phyloP scores from a whole-genome alignment of 176 grass and related monocot genomes.

The Miscanthus lutarioriparius region DNA sequence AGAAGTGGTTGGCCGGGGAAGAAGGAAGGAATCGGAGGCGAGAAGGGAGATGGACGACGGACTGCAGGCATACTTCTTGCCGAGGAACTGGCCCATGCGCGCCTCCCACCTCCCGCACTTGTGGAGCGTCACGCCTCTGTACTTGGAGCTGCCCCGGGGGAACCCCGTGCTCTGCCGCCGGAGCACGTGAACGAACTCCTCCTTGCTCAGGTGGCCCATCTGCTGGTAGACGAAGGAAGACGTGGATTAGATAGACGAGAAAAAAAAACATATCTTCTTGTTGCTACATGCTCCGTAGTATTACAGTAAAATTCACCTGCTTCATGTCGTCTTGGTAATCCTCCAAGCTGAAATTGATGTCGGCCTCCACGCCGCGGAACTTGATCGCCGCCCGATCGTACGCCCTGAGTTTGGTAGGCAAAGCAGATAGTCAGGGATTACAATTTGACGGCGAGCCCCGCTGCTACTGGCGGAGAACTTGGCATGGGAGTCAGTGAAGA shows the following conservation, averaged over 20 bases:
- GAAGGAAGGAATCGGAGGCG: not conserved
- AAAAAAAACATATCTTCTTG: not conserved
- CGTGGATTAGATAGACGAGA: not conserved
- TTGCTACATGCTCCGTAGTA: too few species aligned
- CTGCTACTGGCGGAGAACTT: constrained; percentile 5
- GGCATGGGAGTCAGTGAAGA: not conserved
- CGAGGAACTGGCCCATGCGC: constrained; percentile 93
- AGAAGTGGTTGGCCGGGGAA: not conserved
- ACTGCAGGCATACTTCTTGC: constrained; percentile 71
- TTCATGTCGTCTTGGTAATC: constrained; percentile 97
- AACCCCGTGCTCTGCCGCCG: constrained; percentile 88
- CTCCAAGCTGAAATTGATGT: constrained; percentile 92
- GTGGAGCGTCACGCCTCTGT: constrained; percentile 90
- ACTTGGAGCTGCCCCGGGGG: constrained; percentile 95
- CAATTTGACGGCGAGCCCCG: not conserved
- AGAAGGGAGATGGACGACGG: too few species aligned
- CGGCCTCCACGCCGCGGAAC: constrained; percentile 89
- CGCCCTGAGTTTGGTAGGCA: constrained; percentile 44
- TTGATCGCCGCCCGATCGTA: constrained; percentile 98
- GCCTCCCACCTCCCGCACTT: constrained; percentile 99
- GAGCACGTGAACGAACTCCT: constrained; percentile 98
- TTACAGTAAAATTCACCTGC: constrained; percentile 45
- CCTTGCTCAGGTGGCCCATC: constrained; percentile 92
- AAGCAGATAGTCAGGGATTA: not conserved
- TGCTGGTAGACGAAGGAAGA: constrained; percentile 1